Conservation (phyloP, 2,329 filamentous ascomycete species). For the Penicillium italicum region DNA sequence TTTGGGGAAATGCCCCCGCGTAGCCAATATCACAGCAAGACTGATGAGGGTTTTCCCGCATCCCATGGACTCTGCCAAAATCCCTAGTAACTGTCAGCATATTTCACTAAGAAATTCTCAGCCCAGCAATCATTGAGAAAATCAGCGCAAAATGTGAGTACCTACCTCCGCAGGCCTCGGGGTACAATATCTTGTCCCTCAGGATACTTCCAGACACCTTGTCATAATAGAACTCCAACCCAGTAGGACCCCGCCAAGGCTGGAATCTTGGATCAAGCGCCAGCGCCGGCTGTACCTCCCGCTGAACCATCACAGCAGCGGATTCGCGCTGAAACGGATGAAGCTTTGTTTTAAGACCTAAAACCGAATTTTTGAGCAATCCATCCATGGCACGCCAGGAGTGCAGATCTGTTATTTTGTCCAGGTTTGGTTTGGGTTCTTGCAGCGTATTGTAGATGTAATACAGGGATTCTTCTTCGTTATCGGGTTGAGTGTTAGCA, state of each 20-base stretch:
- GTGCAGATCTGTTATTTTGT: slow-evolving; percentile 31
- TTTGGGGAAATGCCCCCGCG: slow-evolving; percentile 62
- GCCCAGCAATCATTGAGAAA: neutral
- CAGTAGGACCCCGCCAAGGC: slow-evolving; percentile 57
- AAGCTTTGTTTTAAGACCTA: slow-evolving; percentile 55
- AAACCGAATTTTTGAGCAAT: slow-evolving; percentile 30
- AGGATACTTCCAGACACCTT: slow-evolving; percentile 60
- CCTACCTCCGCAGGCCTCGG: slow-evolving; percentile 67
- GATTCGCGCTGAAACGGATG: slow-evolving; percentile 79
- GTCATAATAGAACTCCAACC: slow-evolving; percentile 66
- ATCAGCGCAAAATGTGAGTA: neutral
- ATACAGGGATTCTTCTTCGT: slow-evolving; percentile 44
- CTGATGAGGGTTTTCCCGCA: slow-evolving; percentile 86
- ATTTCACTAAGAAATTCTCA: neutral
- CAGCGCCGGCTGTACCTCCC: slow-evolving; percentile 63
- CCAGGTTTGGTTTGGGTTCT: slow-evolving; percentile 37
- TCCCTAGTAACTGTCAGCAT: slow-evolving; percentile 26
- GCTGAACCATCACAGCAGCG: slow-evolving; percentile 77
- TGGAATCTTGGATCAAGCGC: slow-evolving; percentile 72
- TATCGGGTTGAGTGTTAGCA: slow-evolving; percentile 12
- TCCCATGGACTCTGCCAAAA: slow-evolving; percentile 50
- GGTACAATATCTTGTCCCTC: slow-evolving; percentile 67
- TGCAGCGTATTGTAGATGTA: slow-evolving; percentile 51
- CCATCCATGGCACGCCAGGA: slow-evolving; percentile 37
- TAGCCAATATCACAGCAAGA: slow-evolving; percentile 71